These are phyloP conservation scores for Fusarium penzigii DNA, from an alignment of 2,329 filamentous ascomycete species.

Conservation along the genomic window DNA sequence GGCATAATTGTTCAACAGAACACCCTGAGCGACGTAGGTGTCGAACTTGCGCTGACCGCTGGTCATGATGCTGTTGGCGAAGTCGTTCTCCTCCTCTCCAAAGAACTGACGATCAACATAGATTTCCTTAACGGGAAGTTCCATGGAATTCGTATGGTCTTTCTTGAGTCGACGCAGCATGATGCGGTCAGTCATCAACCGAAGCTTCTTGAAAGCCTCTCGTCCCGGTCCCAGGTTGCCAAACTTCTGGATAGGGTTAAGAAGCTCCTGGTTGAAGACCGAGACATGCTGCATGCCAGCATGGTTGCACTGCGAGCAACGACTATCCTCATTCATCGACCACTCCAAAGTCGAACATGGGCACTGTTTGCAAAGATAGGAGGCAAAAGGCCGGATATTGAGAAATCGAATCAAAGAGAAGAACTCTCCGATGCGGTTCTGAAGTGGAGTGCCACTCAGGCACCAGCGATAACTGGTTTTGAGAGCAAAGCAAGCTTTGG, in stretches of 20 bases:
- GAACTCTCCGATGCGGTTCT: constrained; percentile 96
- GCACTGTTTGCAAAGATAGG: constrained; percentile 91
- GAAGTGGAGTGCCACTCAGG: constrained; percentile 88
- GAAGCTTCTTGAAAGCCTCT: constrained; percentile 77
- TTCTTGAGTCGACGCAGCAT: constrained; percentile 96
- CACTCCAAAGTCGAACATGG: constrained; percentile 81
- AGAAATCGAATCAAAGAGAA: constrained; percentile 94
- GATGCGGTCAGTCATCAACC: constrained; percentile 85
- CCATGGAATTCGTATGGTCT: constrained; percentile 92
- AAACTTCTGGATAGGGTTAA: constrained; percentile 75
- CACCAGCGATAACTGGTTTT: constrained; percentile 93
- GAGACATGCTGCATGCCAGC: constrained; percentile 46
- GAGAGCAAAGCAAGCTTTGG: constrained; percentile 91
- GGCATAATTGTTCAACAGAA: constrained; percentile 95
- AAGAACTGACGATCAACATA: constrained; percentile 95
- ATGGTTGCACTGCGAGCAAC: constrained; percentile 65
- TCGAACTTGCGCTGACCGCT: constrained; percentile 88
- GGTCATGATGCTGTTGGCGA: constrained; percentile 93
- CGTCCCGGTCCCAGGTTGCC: constrained; percentile 63
- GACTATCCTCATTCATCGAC: constrained; percentile 71
- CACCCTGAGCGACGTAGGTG: constrained; percentile 91
- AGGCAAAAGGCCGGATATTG: constrained; percentile 83
- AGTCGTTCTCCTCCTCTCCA: constrained; percentile 92
- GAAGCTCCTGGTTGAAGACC: constrained; percentile 90
- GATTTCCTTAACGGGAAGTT: constrained; percentile 92